Evolutionary conservation across 768 basidiomycete genomes (phyloP).

Genomic region (Trametes cinnabarina): DNA sequence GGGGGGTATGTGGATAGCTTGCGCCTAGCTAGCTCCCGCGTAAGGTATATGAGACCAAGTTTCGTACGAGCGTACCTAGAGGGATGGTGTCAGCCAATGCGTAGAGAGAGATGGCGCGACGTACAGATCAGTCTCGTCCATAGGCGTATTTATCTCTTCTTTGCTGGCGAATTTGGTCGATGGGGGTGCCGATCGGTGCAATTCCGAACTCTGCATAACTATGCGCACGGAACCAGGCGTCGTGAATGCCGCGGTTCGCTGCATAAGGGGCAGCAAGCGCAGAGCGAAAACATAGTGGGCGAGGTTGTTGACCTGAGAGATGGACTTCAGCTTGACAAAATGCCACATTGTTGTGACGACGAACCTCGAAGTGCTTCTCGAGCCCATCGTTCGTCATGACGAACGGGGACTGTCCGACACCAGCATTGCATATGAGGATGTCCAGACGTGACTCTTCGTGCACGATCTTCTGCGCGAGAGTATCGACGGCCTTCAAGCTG

Average conservation of each 20-base stretch:
- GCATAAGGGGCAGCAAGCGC: conserved; percentile 28
- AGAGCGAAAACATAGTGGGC: conserved; percentile 25
- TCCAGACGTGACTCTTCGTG: conserved; percentile 22
- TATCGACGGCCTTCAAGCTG: conserved; percentile 23
- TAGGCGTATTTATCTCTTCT: conserved; percentile 25
- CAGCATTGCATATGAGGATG: conserved; percentile 30
- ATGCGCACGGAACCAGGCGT: conserved; percentile 26
- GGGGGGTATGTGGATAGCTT: conserved; percentile 17
- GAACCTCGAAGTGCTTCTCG: conserved; percentile 27
- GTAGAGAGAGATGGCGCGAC: not conserved
- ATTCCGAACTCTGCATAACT: conserved; percentile 29
- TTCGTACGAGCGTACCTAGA: conserved; percentile 27
- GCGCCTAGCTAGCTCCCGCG: conserved; percentile 23
- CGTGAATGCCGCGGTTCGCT: conserved; percentile 24
- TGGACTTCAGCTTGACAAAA: not conserved
- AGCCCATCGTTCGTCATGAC: conserved; percentile 26
- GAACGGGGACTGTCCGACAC: conserved; percentile 26
- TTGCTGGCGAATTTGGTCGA: conserved; percentile 23
- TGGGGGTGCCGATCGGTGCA: conserved; percentile 25
- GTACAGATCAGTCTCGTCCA: conserved; percentile 23
- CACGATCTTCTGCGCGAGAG: conserved; percentile 22
- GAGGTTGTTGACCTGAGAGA: conserved; percentile 26
- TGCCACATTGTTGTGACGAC: not conserved
- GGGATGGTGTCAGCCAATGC: not conserved
- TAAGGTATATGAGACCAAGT: conserved; percentile 28